Evolutionary conservation across 2,329 filamentous ascomycete species (phyloP), one percentile per base, ranked within the genome.

Genomic region (Chrysoporthe austroafricana): DNA sequence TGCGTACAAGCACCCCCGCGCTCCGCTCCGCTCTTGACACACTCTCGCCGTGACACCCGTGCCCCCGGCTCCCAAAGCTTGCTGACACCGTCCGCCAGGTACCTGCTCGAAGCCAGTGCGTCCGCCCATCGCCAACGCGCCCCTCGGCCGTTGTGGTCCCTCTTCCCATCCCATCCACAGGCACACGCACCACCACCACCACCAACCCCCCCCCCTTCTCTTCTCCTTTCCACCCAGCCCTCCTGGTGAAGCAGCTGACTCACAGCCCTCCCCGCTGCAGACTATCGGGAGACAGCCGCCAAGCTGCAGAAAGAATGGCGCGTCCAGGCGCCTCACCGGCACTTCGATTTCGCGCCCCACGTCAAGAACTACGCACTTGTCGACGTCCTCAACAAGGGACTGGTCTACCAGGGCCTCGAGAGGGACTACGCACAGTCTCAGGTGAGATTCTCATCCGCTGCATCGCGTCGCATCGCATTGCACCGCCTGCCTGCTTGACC

Each of bases 291-390:
- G 77, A 89, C 88, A 56, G 88, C 88, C 65, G 85, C 86, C 79
- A 89, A 88, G 76, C 86, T 90, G 73, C 87, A 90, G 75, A 89
- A 90, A 76, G 88, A 90, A 80, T 90, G 88, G 88, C 84, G 88
- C 78, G 80, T 88, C 71, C 81, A 83, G 74, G 82, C 86, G 77
- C 88, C 88, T 73, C 86, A 90, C 76, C 84, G 84, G 74, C 81
- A 88, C 69, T 86, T 90, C 70, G 81, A 85, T 69, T 90, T 90
- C 78, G 88, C 88, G 76, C 85, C 83, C 74, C 84, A 90, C 79
- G 87, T 90, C 77, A 85, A 88, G 77, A 85, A 83, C 73, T 87
- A 89, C 79, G 87, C 88, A 72, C 81, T 90, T 74, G 86, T 90
- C 67, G 84, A 84, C 68, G 81, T 89, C 71, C 78, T 90, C 72